Conservation (phyloP, 2,329 filamentous ascomycete species). For the Elsinoe batatas region DNA sequence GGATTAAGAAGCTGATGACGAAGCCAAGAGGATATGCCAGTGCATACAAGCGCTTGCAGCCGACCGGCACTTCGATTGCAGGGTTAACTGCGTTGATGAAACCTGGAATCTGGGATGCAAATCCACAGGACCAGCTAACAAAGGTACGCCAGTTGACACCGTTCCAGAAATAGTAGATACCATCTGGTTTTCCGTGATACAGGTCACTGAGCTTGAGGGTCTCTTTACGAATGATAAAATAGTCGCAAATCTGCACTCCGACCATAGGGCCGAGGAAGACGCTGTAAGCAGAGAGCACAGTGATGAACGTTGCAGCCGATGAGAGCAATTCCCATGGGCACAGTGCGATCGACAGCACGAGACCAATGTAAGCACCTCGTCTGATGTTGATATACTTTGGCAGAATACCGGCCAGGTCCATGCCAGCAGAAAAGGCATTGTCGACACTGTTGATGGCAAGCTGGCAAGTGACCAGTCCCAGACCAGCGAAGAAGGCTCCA, state of each 20-base stretch:
- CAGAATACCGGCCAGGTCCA: constrained; percentile 46
- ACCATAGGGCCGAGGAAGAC: constrained; percentile 39
- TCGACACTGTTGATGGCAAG: constrained; percentile 37
- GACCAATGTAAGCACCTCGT: constrained; percentile 42
- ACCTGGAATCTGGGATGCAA: constrained; percentile 20
- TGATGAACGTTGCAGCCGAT: constrained; percentile 38
- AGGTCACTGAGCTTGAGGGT: constrained; percentile 36
- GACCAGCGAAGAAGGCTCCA: constrained; percentile 38
- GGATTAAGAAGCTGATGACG: constrained; percentile 30
- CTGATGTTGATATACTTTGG: constrained; percentile 48
- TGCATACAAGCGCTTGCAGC: constrained; percentile 33
- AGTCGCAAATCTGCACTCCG: constrained; percentile 38
- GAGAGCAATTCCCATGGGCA: constrained; percentile 45
- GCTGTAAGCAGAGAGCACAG: constrained; percentile 36
- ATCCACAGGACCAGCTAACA: constrained; percentile 31
- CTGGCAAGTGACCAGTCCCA: constrained; percentile 37
- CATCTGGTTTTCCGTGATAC: constrained; percentile 29
- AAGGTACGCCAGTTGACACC: constrained; percentile 39
- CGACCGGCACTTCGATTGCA: constrained; percentile 28
- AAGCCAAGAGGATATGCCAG: constrained; percentile 35
- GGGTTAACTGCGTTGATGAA: constrained; percentile 38
- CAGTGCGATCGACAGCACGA: constrained; percentile 35
- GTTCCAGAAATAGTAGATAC: constrained; percentile 35
- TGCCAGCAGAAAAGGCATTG: constrained; percentile 43
- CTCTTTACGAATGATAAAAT: constrained; percentile 33